These are phyloP conservation scores for Colletotrichum filicis DNA, from an alignment of 2,329 filamentous ascomycete species.

Conservation along the genomic window DNA sequence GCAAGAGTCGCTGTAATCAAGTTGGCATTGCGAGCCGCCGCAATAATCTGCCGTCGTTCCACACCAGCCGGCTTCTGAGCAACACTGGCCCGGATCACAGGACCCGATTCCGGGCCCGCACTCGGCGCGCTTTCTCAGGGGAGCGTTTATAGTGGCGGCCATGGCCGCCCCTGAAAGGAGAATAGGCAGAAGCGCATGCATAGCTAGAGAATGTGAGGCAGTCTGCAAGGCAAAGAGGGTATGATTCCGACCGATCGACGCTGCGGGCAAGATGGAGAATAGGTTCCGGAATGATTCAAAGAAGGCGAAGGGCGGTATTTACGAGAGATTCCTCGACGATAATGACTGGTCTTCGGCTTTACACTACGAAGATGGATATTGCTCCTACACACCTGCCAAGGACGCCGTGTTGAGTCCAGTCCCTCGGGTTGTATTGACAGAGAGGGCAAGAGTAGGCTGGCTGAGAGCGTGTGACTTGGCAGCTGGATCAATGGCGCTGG, in stretches of 20 bases:
- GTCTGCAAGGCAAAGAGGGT: slow-evolving; percentile 19
- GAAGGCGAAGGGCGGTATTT: slow-evolving; percentile 27
- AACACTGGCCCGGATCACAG: slow-evolving; percentile 47
- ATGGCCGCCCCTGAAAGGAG: slow-evolving; percentile 28
- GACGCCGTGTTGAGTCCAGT: slow-evolving; percentile 1
- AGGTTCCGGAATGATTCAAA: not conserved
- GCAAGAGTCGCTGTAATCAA: slow-evolving; percentile 52
- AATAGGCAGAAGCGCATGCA: slow-evolving; percentile 29
- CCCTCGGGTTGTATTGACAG: not conserved
- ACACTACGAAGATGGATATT: not conserved
- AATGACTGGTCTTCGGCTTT: not conserved
- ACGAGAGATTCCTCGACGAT: slow-evolving; percentile 9
- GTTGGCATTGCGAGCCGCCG: slow-evolving; percentile 50
- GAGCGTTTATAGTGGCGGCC: slow-evolving; percentile 27
- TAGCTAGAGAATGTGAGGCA: slow-evolving; percentile 16
- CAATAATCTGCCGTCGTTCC: slow-evolving; percentile 48
- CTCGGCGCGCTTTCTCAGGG: slow-evolving; percentile 35
- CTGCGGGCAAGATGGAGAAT: slow-evolving; percentile 19
- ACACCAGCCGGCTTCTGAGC: slow-evolving; percentile 51
- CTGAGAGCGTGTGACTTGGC: slow-evolving; percentile 16
- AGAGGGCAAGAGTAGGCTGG: not conserved
- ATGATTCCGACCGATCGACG: slow-evolving; percentile 28
- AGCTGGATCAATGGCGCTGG: slow-evolving; percentile 19
- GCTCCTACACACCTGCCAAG: slow-evolving; percentile 17
- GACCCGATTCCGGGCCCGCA: slow-evolving; percentile 50